Evolutionary conservation across 2,329 filamentous ascomycete species (phyloP).

Genomic region (Microascus cirrosus): DNA sequence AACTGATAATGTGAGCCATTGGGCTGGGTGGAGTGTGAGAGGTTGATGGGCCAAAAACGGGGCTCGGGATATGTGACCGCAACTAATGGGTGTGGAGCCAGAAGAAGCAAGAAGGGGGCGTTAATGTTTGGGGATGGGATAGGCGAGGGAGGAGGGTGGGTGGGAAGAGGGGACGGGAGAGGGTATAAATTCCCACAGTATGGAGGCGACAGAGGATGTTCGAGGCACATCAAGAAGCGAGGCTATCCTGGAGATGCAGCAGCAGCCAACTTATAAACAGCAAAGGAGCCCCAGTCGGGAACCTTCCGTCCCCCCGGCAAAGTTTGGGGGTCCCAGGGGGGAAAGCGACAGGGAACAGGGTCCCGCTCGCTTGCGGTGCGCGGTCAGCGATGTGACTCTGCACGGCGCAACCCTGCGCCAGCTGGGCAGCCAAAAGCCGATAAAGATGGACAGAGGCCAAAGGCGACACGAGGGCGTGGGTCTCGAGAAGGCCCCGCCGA

Average conservation of each 20-base stretch:
- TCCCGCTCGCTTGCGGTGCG: slow-evolving; percentile 3
- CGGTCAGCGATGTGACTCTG: slow-evolving; percentile 1
- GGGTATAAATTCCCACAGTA: slow-evolving; percentile 4
- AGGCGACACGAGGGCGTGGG: neutral
- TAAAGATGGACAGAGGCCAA: neutral
- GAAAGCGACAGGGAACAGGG: neutral
- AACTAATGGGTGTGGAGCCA: neutral
- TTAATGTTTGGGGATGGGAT: neutral
- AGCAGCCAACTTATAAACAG: neutral
- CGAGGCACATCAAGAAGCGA: neutral
- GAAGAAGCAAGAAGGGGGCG: neutral
- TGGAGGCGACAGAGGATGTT: neutral
- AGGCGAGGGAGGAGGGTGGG: neutral
- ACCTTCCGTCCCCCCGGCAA: too few species aligned
- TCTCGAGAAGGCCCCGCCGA: neutral
- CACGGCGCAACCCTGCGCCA: neutral
- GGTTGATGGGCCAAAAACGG: neutral
- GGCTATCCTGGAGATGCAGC: slow-evolving; percentile 1
- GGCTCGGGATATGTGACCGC: slow-evolving; percentile 4
- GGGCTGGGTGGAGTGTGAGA: neutral
- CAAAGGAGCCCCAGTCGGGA: too few species aligned
- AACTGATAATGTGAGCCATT: slow-evolving; percentile 6
- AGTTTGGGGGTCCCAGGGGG: neutral
- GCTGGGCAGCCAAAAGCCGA: neutral
- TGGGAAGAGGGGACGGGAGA: neutral